Conservation (phyloP, 2,329 filamentous ascomycete species). For the Colletotrichum orchidophilum region DNA sequence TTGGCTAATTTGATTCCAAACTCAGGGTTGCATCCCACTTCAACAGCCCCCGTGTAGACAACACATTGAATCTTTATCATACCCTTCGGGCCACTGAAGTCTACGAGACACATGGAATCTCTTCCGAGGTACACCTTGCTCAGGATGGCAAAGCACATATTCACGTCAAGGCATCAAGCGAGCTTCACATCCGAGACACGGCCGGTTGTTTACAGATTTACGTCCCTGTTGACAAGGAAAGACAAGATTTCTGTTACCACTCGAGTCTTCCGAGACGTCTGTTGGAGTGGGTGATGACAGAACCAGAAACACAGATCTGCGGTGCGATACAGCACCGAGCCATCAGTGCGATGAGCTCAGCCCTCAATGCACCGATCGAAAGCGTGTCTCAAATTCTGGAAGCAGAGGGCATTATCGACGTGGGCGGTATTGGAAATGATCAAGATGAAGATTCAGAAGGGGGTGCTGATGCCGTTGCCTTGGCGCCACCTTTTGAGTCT, state of each 20-base stretch:
- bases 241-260: constrained; percentile 42
- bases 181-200: constrained; percentile 42
- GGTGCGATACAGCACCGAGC: background rate
- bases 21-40: constrained; percentile 5
- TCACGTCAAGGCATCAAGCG: constrained; percentile 29
- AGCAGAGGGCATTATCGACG: background rate
- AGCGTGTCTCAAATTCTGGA: background rate
- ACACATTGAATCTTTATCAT: background rate
- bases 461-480: background rate
- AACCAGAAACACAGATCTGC: constrained; percentile 31
- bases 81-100: constrained; percentile 33
- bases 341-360: background rate
- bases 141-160: constrained; percentile 39
- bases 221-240: constrained; percentile 40
- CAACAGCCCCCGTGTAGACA: background rate
- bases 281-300: constrained; percentile 47
- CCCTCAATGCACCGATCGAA: background rate
- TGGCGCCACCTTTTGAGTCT: too few species aligned
- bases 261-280: constrained; percentile 40
- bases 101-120: constrained; percentile 44
- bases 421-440: background rate
- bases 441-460: background rate
- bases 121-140: constrained; percentile 38
- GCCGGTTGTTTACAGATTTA: constrained; percentile 39
- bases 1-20: background rate